Percentiles rank a stretch among this genome's conserved stretches.
Evolutionary conservation across 1,284 basidiomycete species (phyloP).

Genomic region (Ganoderma boninense): DNA sequence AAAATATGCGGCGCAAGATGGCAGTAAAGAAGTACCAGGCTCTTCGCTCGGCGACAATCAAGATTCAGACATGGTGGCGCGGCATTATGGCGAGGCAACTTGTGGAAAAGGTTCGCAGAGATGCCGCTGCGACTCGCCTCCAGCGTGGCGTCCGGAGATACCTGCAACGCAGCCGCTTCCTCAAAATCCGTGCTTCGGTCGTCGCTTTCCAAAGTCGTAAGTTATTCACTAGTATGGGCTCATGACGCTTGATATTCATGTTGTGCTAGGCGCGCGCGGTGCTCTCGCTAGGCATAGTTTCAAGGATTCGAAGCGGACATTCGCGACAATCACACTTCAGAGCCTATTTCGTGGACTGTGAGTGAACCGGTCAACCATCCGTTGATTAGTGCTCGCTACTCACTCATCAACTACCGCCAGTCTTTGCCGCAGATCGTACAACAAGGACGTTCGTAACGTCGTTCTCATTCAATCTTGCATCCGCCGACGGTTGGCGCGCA

Average conservation of each 20-base stretch:
- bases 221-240: constrained; percentile 45
- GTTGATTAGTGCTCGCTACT: constrained; percentile 24
- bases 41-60: constrained; percentile 80
- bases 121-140: constrained; percentile 80
- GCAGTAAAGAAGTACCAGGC: constrained; percentile 84
- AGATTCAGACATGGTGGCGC: constrained; percentile 95
- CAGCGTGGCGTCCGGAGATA: constrained; percentile 81
- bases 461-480: constrained; percentile 93
- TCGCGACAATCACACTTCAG: constrained; percentile 84
- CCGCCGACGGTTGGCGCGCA: constrained; percentile 88
- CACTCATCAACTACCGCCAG: constrained; percentile 47
- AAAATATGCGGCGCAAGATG: constrained; percentile 92
- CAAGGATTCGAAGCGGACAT: constrained; percentile 64
- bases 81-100: constrained; percentile 80
- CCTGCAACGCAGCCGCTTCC: constrained; percentile 78
- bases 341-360: constrained; percentile 90
- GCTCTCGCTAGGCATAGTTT: constrained; percentile 77
- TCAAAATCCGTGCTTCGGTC: constrained; percentile 70
- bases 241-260: constrained; percentile 20
- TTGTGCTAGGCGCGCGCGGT: constrained; percentile 77
- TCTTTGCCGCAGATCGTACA: constrained; percentile 70
- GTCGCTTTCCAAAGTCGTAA: constrained; percentile 86
- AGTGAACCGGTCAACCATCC: constrained; percentile 43
- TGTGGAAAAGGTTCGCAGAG: constrained; percentile 76
- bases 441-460: constrained; percentile 76